These are phyloP conservation scores for Metschnikowia proteae DNA, from an alignment of 805 yeast species.

Conservation along the genomic window DNA sequence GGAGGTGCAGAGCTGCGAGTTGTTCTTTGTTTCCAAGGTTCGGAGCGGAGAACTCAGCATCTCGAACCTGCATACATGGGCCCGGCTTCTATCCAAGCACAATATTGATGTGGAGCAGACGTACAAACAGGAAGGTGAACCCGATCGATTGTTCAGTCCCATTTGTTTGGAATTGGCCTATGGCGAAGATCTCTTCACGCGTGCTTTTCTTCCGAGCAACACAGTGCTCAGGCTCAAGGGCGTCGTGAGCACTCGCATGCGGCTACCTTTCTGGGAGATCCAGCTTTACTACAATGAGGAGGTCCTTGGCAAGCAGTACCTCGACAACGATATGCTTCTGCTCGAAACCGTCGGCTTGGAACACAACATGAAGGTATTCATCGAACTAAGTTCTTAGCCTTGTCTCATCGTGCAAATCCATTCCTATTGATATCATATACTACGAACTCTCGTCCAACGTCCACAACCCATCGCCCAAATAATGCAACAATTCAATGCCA, in stretches of 20 bases:
- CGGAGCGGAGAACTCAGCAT: slow-evolving; percentile 21
- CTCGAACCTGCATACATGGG: slow-evolving; percentile 39
- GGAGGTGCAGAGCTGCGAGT: slow-evolving; percentile 62
- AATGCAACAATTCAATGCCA: slow-evolving; percentile 80
- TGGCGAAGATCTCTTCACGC: slow-evolving; percentile 6
- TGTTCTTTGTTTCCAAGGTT: slow-evolving; percentile 58
- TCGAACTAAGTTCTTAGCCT: background rate
- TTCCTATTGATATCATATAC: background rate
- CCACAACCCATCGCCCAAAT: slow-evolving; percentile 90
- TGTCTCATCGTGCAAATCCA: background rate
- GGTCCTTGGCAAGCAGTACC: slow-evolving; percentile 14
- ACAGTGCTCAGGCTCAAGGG: slow-evolving; percentile 37
- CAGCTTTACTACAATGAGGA: slow-evolving; percentile 22
- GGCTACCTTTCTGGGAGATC: slow-evolving; percentile 23
- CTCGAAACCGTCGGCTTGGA: slow-evolving; percentile 24
- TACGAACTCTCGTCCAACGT: slow-evolving; percentile 40
- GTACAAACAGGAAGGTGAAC: too few species aligned
- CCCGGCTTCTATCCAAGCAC: slow-evolving; percentile 35
- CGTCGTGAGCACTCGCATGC: slow-evolving; percentile 17
- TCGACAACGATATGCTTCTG: slow-evolving; percentile 29
- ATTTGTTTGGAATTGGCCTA: background rate
- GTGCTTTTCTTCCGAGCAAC: slow-evolving; percentile 23
- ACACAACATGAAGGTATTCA: slow-evolving; percentile 15
- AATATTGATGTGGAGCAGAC: slow-evolving; percentile 13
- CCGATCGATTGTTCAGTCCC: background rate